Evolutionary conservation across 2,329 filamentous ascomycete species (phyloP).

Genomic region (Aspergillus sp.): DNA sequence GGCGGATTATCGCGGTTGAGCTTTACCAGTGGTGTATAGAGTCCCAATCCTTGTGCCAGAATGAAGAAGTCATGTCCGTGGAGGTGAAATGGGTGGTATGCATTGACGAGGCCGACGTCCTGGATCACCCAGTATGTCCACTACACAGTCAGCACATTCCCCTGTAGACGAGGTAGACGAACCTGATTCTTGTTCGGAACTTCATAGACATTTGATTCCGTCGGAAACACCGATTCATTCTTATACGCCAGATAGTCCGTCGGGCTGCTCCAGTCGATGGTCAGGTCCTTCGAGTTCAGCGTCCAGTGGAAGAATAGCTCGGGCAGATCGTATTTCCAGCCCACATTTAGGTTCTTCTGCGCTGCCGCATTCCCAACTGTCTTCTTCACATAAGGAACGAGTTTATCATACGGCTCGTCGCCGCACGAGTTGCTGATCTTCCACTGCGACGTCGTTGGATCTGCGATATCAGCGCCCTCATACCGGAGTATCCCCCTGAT

Average conservation of each 20-base stretch:
- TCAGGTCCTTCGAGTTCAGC: constrained; percentile 32
- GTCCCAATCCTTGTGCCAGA: constrained; percentile 45
- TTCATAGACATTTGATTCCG: too few relatives aligned
- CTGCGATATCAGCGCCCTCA: constrained; percentile 26
- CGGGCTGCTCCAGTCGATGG: constrained; percentile 31
- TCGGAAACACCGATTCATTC: constrained; percentile 17
- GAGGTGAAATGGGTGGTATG: constrained; percentile 44
- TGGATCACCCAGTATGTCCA: constrained; percentile 20
- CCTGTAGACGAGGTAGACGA: too few relatives aligned
- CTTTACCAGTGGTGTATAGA: not conserved
- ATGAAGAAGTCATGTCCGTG: constrained; percentile 51
- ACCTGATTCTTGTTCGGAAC: too few relatives aligned
- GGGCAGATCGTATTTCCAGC: not conserved
- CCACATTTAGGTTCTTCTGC: not conserved
- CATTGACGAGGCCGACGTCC: constrained; percentile 11
- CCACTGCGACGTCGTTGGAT: constrained; percentile 20
- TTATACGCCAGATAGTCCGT: constrained; percentile 25
- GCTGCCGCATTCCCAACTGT: constrained; percentile 13
- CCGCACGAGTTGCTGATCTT: constrained; percentile 24
- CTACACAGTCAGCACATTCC: too few relatives aligned
- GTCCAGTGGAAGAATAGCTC: constrained; percentile 33
- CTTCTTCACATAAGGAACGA: constrained; percentile 19
- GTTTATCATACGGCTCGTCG: constrained; percentile 24
- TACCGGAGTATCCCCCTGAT: constrained; percentile 52
- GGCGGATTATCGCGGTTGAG: constrained; percentile 14